A percentile compares a stretch with the other conserved stretches of the same genome.
These are phyloP conservation scores for Aureobasidium subglaciale DNA, from an alignment of 2,329 filamentous ascomycete genomes.

Conservation along the genomic window DNA sequence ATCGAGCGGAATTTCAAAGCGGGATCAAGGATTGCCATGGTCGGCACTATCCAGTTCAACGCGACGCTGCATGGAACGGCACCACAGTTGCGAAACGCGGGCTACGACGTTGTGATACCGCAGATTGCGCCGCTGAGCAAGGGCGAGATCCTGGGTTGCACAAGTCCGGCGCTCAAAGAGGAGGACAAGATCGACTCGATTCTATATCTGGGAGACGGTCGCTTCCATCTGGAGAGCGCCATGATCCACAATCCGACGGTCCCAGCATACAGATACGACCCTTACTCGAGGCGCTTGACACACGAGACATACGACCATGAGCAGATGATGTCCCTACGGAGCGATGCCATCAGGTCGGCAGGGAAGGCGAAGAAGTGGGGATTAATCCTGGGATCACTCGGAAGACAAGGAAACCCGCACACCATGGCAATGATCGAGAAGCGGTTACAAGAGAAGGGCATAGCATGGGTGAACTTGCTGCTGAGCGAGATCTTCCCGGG, in stretches of 20 bases:
- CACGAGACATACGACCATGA: constrained; percentile 87
- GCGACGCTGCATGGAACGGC: constrained; percentile 85
- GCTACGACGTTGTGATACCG: constrained; percentile 78
- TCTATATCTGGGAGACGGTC: constrained; percentile 82
- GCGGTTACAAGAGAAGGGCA: constrained; percentile 61
- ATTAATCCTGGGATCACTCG: constrained; percentile 84
- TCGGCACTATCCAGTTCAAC: constrained; percentile 98
- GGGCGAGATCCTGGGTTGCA: constrained; percentile 96
- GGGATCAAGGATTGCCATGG: constrained; percentile 82
- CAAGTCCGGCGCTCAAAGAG: constrained; percentile 64
- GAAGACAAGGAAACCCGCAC: constrained; percentile 90
- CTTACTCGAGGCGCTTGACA: constrained; percentile 86
- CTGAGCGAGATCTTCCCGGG: constrained; percentile 95
- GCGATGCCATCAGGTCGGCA: constrained; percentile 68
- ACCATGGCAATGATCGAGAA: constrained; percentile 82
- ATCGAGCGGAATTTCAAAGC: constrained; percentile 80
- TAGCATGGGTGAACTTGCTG: constrained; percentile 77
- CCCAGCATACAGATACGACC: constrained; percentile 92
- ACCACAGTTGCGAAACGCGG: constrained; percentile 69
- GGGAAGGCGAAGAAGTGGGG: constrained; percentile 83
- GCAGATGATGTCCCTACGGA: constrained; percentile 77
- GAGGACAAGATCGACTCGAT: constrained; percentile 63
- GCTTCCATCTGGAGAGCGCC: constrained; percentile 94
- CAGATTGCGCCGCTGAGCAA: constrained; percentile 90
- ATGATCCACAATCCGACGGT: constrained; percentile 97